Base-by-base conservation (phyloP, 257 asterid species). In the Petunia axillaris region DNA sequence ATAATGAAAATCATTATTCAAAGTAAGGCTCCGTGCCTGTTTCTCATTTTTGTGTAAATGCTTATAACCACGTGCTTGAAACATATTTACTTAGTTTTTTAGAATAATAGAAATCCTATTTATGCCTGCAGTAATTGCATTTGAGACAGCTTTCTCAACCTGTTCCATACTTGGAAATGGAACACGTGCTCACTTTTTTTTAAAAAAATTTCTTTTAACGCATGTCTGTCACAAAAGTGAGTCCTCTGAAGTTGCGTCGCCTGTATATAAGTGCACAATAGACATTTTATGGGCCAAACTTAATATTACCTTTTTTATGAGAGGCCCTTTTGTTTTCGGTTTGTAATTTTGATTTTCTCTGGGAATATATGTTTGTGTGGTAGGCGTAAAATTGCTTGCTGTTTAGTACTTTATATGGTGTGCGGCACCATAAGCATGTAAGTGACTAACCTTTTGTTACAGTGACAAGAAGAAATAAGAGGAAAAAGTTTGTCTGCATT, bases 361-460 rank as follows among this genome's bases (percentile, higher is more conserved):
- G 35, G 44, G 16, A 0, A 3, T 35, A 71, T 16, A 46, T 25
- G 25, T 10, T 50, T 71, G 13, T 11, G 35, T 71, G 5, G 5
- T 48, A 10, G 35, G 44, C 62, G 48, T 71, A 3, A 3, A 67
- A 25, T 35, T 25, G 25, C 25, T 25, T 25, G 25, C 11, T 35
- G 44, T 1, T 36, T 25, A 48, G 25, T 35, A 50, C 36, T 50
- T 50, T 71, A 11, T 36, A 71, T 71, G 77, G 77, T 46, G 1
- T 71, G 25, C 9, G 50, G 39, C 60, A 35, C 35, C 50, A 48
- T 35, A 71, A 71, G 5, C 44, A 40, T 65, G 64, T 46, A 52
- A 71, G 35, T 71, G 35, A 50, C 77, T 71, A 35, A 71, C 1
- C 44, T 39, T 76, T 77, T 67, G 79, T 57, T 64, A 66, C 67